These are phyloP conservation scores for Naganishia sp. DNA, from an alignment of 1,284 basidiomycete genomes.

Conservation along the genomic window DNA sequence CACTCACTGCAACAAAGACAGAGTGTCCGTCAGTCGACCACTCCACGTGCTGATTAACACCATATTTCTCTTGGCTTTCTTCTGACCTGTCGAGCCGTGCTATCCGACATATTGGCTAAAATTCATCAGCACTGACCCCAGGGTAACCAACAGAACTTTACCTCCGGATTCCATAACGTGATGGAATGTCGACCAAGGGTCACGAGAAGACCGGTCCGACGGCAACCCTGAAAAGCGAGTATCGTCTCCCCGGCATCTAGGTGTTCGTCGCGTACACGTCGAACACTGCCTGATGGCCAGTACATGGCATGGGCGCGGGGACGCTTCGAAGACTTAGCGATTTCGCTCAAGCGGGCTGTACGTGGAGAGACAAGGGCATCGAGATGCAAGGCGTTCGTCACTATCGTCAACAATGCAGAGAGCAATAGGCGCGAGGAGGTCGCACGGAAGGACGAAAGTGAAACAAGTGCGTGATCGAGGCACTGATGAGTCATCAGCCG, in stretches of 20 bases:
- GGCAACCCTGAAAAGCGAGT: constrained; percentile 64
- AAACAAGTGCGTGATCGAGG: too few relatives aligned
- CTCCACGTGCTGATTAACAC: constrained; percentile 68
- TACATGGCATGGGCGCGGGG: constrained; percentile 42
- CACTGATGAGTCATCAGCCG: too few relatives aligned
- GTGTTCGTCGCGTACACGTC: constrained; percentile 38
- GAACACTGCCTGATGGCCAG: constrained; percentile 50
- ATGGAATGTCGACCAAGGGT: constrained; percentile 67
- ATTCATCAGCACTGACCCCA: background rate
- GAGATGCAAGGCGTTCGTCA: too few relatives aligned
- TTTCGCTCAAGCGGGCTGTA: too few relatives aligned
- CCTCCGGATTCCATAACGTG: constrained; percentile 79
- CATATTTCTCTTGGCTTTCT: constrained; percentile 75
- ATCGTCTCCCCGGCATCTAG: constrained; percentile 57
- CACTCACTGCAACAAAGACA: constrained; percentile 72
- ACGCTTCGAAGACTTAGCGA: too few relatives aligned
- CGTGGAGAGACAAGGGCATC: too few relatives aligned
- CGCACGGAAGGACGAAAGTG: too few relatives aligned
- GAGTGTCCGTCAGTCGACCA: constrained; percentile 78
- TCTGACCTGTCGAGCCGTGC: constrained; percentile 73
- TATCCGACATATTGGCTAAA: constrained; percentile 74
- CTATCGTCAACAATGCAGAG: too few relatives aligned
- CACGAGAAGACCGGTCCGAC: constrained; percentile 75
- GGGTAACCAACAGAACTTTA: constrained; percentile 55
- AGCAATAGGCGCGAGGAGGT: too few relatives aligned